Evolutionary conservation across 2,329 filamentous ascomycete genomes (phyloP), one percentile per base, ranked within the genome.

Genomic region (Apiospora sp.): DNA sequence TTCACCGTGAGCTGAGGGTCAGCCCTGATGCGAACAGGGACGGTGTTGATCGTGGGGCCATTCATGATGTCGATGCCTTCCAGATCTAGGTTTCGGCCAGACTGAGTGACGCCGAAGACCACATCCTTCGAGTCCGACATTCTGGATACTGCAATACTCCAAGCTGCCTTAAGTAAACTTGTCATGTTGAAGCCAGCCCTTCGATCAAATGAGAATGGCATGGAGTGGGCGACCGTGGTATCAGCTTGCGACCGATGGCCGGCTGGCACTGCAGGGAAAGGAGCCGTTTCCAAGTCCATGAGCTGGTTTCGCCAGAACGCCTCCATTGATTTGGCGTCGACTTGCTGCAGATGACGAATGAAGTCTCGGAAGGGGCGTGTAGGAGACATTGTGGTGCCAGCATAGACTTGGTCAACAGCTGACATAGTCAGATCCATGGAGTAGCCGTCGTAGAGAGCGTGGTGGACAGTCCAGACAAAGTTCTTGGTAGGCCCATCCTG

Each of bases 41-140:
- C 80, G 0, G 84, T 85, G 6, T 82, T 82, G 70, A 85, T 82
- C 76, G 83, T 75, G 0, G 77, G 74, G 8, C 74, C 77, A 19
- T 70, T 71, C 43, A 78, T 75, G 1, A 71, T 67, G 3, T 71
- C 71, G 43, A 76, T 74, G 16, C 71, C 71, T 7, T 44, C 44
- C 14, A 77, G 49, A 5, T 73, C 71, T 1, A 68, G 71, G 37
- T 72, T 61, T 43, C 84, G 81, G 12, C 84, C 84, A 1, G 83
- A 82, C 13, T 83, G 77, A 0, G 83, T 84, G 73, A 81, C 80
- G 3, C 83, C 84, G 71, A 85, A 84, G n/a, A 51, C n/a, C 16
- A 44, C 71, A 44, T 54, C 58, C 2, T 34, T 74, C 1, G 74
- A 75, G 14, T 75, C 61, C 14, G 67, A 68, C 58, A 64, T 41